Base-by-base conservation (phyloP, 495 filamentous ascomycete genomes). In the Melanomma pulvis-pyrius region DNA sequence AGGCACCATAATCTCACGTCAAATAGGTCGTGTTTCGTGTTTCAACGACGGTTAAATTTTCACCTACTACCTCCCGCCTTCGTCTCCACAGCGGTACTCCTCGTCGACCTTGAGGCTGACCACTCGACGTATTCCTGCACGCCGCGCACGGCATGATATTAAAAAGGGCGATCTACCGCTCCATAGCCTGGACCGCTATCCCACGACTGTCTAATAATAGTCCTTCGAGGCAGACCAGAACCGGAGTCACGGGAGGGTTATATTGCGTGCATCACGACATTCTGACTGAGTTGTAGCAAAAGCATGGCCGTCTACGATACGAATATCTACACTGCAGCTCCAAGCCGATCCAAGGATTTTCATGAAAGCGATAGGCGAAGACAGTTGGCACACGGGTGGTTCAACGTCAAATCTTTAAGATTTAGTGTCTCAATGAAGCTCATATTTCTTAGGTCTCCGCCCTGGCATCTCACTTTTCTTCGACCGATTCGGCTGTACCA, bases 111-210 rank as follows among this genome's bases (percentile, higher is more conserved):
- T 66, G 55, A 66, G 55, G 47, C 63, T 66, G 55, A 66, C 29
- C 4, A 32, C 51, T 11, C 55, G 59, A 60, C 21, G 8, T 51
- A 29, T 26, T 50, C n/a, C 39, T 12, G 46, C 47, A 46, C 7
- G 22, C 30, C 59, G 24, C 55, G 34, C 48, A 32, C 63, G 55
- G 63, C 63, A 29, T 48, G 63, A 66, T 46, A 66, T 66, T 66
- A 60, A 66, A 22, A 12, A 30, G 26, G 56, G 29, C 19, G 63
- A 66, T 60, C 63, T 44, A 34, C 63, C 44, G 29, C 54, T 22
- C 8, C 19, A 19, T 32, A 17, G 26, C 55, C 22, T 51, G 55
- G 63, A 28, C 28, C 28, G 11, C 7, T 29, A 32, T 30, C 30
- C 53, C 7, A 21, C n/a, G n/a, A 11, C 19, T n/a, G 12, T 44